Percentiles rank a stretch among this genome's conserved stretches.
Conservation (phyloP, 1,284 basidiomycete species). For the Sporisorium reilianum region DNA sequence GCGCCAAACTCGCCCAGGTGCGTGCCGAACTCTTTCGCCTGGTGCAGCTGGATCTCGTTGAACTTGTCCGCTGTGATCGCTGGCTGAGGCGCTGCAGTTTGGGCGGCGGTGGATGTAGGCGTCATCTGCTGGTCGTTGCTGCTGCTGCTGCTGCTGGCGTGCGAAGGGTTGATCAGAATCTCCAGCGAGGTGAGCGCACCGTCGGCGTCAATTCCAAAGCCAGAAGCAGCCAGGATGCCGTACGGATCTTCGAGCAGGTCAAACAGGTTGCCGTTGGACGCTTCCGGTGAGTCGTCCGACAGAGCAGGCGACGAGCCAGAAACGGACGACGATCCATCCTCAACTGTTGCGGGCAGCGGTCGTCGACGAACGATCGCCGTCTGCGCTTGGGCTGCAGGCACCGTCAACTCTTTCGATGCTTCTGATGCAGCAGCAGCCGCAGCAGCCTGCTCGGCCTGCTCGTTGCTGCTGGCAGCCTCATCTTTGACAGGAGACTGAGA, state of each 20-base stretch:
- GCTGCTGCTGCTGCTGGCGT: too few species aligned
- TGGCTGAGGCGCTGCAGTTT: neutral
- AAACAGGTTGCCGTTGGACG: slow-evolving; percentile 35
- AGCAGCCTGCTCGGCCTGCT: neutral
- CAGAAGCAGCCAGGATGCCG: slow-evolving; percentile 60
- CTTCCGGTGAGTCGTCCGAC: slow-evolving; percentile 37
- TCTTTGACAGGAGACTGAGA: slow-evolving; percentile 16
- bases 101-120: slow-evolving; percentile 11
- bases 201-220: slow-evolving; percentile 51
- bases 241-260: slow-evolving; percentile 67
- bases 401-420: slow-evolving; percentile 3
- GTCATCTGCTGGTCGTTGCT: slow-evolving; percentile 12
- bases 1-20: slow-evolving; percentile 57
- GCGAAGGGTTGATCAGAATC: slow-evolving; percentile 12
- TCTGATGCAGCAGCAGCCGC: neutral
- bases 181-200: slow-evolving; percentile 31
- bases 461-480: slow-evolving; percentile 1
- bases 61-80: slow-evolving; percentile 54
- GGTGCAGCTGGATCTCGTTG: slow-evolving; percentile 58
- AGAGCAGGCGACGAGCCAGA: slow-evolving; percentile 44
- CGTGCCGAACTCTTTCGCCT: slow-evolving; percentile 46
- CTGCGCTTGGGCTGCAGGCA: neutral
- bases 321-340: slow-evolving; percentile 60
- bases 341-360: slow-evolving; percentile 65
- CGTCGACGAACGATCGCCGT: slow-evolving; percentile 28